Conservation (phyloP, 306 rosid species). For the Abrus pulchellus region DNA sequence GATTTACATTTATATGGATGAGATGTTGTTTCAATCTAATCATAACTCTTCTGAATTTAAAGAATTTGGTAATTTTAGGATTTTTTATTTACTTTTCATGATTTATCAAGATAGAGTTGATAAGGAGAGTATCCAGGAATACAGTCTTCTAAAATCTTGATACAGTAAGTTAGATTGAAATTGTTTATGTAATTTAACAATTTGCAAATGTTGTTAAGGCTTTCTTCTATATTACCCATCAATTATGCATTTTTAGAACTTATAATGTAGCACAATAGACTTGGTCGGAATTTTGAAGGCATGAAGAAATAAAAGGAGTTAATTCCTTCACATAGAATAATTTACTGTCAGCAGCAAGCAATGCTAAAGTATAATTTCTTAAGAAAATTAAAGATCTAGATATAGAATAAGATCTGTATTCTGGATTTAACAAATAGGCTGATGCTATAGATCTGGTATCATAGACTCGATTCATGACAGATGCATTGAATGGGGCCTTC, state of each 20-base stretch:
- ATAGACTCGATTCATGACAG: background rate
- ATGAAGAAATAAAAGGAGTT: background rate
- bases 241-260: background rate
- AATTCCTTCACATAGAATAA: background rate
- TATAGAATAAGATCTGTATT: background rate
- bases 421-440: background rate
- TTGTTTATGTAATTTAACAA: constrained; percentile 10
- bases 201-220: background rate
- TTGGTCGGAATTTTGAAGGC: background rate
- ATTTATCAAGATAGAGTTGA: background rate
- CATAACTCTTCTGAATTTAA: background rate
- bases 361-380: background rate
- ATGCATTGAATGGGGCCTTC: background rate
- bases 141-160: background rate
- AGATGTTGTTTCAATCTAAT: background rate
- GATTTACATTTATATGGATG: background rate
- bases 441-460: background rate
- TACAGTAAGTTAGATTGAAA: background rate
- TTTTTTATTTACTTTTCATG: background rate
- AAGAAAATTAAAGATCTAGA: background rate
- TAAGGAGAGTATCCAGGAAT: background rate
- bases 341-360: background rate
- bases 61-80: constrained; percentile 2
- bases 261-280: background rate
- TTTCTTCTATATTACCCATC: background rate